These are phyloP conservation scores for Notholithocarpus densiflorus DNA, from an alignment of 306 rosid genomes.

Conservation along the genomic window DNA sequence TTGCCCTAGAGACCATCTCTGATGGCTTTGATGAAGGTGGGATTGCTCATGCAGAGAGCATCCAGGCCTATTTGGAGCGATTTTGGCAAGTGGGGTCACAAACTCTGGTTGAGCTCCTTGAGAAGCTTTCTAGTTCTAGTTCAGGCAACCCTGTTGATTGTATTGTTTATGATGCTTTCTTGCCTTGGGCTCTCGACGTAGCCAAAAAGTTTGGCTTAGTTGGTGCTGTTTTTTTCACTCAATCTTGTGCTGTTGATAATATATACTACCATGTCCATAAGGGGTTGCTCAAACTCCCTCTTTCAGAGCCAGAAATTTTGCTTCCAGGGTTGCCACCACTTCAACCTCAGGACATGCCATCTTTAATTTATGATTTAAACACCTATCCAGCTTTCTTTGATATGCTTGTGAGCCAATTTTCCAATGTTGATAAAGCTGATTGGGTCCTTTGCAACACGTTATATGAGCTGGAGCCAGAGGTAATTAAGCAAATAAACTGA, in stretches of 20 bases:
- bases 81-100: slow-evolving; percentile 36
- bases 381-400: slow-evolving; percentile 48
- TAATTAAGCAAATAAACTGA: background rate
- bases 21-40: slow-evolving; percentile 64
- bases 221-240: slow-evolving; percentile 54
- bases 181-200: slow-evolving; percentile 54
- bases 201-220: slow-evolving; percentile 42
- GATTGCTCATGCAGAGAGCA: slow-evolving; percentile 23
- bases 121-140: slow-evolving; percentile 5
- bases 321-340: slow-evolving; percentile 47
- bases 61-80: slow-evolving; percentile 34
- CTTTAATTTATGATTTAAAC: slow-evolving; percentile 29
- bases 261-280: slow-evolving; percentile 33
- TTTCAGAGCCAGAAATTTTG: slow-evolving; percentile 21
- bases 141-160: slow-evolving; percentile 36
- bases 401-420: slow-evolving; percentile 46
- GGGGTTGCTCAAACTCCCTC: slow-evolving; percentile 37
- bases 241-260: slow-evolving; percentile 41
- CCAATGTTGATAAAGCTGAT: slow-evolving; percentile 46
- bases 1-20: slow-evolving; percentile 44
- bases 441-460: slow-evolving; percentile 51
- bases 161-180: slow-evolving; percentile 48
- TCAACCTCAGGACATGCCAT: slow-evolving; percentile 40
- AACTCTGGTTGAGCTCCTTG: slow-evolving; percentile 38
- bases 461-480: slow-evolving; percentile 58